phyloP scores from a whole-genome alignment of 768 basidiomycete genomes.

The Hygrophoropsis aurantiaca region DNA sequence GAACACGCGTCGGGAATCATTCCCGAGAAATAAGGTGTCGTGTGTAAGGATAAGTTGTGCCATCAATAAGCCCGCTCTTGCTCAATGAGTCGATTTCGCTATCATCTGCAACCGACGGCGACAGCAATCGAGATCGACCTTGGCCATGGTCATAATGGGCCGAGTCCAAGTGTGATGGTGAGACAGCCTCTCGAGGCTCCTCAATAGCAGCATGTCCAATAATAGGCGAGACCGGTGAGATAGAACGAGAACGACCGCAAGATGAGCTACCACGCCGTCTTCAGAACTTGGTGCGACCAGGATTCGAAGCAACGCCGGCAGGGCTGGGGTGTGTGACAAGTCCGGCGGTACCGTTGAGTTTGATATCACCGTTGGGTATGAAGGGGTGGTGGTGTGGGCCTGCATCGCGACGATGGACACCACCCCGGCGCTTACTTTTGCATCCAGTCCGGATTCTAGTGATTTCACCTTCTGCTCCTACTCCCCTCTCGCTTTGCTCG shows the following conservation, averaged over 20 bases:
- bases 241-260: constrained; percentile 36
- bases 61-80: constrained; percentile 12
- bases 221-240: constrained; percentile 32
- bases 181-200: constrained; percentile 9
- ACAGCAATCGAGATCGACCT: constrained; percentile 28
- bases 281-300: constrained; percentile 38
- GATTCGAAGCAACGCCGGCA: constrained; percentile 66
- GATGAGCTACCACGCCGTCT: constrained; percentile 45
- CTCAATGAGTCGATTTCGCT: constrained; percentile 26
- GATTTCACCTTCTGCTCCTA: constrained; percentile 66
- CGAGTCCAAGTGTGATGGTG: constrained; percentile 23
- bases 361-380: constrained; percentile 30
- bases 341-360: constrained; percentile 36
- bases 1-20: too few relatives aligned
- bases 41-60: constrained; percentile 27
- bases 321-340: constrained; percentile 79
- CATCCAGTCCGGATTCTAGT: constrained; percentile 56
- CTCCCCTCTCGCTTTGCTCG: constrained; percentile 72
- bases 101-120: constrained; percentile 25
- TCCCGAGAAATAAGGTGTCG: too few relatives aligned
- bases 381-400: constrained; percentile 41
- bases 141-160: constrained; percentile 32
- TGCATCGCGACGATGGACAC: constrained; percentile 30
- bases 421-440: constrained; percentile 35
- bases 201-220: constrained; percentile 13